Conservation (phyloP, 139 green algal genomes). For the Chlorella sp. region DNA sequence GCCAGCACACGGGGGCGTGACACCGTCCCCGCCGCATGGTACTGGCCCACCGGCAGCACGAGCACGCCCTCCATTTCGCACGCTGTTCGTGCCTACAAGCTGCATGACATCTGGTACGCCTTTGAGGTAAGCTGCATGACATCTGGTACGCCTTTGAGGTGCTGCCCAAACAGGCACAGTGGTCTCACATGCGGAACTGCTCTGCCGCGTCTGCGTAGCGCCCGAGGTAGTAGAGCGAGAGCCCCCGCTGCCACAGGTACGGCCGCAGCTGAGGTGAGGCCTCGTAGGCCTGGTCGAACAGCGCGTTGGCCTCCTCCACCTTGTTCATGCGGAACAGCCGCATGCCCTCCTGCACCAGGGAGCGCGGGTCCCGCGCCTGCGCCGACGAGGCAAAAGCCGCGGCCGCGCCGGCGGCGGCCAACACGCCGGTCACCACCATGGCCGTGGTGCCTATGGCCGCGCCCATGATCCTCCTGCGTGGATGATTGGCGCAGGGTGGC, state of each 20-base stretch:
- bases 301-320: not conserved
- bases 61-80: no score
- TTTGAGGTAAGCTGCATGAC: no score
- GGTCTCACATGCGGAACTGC: conserved; percentile 62
- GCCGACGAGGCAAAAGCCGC: no score
- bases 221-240: conserved; percentile 73
- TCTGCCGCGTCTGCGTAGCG: conserved; percentile 47
- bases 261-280: conserved; percentile 2
- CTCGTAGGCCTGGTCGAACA: not conserved
- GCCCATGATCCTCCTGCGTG: not conserved
- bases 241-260: conserved; percentile 66
- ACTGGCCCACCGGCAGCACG: no score
- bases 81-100: no score
- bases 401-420: not conserved
- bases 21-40: no score
- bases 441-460: not conserved
- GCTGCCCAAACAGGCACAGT: no score
- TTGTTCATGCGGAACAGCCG: not conserved
- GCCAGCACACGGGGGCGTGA: no score
- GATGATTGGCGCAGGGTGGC: no score
- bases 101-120: no score
- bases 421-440: not conserved
- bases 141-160: no score
- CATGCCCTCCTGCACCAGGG: not conserved
- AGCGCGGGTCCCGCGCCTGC: not conserved